phyloP scores from a whole-genome alignment of 164 flowering plant species.

The Stephania cephalantha region DNA sequence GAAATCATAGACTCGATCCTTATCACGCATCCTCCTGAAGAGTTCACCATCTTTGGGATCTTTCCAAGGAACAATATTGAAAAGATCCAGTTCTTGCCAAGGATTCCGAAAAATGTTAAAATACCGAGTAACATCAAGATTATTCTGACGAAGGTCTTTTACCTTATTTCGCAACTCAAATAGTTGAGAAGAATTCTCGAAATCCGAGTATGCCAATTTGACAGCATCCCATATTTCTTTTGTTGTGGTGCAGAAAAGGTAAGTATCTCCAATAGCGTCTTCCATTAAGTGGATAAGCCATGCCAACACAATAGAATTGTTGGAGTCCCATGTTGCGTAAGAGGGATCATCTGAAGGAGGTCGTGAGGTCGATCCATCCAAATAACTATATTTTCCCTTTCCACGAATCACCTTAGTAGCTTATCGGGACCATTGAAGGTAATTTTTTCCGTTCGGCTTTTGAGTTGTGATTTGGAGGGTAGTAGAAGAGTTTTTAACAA shows the following conservation, averaged over 20 bases:
- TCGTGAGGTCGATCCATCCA: too few relatives aligned
- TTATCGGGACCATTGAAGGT: neutral
- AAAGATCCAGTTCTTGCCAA: neutral
- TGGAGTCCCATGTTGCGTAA: neutral
- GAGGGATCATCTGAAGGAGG: neutral
- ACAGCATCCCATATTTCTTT: constrained; percentile 9
- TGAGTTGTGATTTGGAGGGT: neutral
- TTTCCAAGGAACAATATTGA: neutral
- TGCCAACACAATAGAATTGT: constrained; percentile 11
- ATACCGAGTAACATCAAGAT: neutral
- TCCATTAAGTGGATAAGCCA: constrained; percentile 14
- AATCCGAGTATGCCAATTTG: neutral
- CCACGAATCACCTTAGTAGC: neutral
- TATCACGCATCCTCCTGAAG: neutral
- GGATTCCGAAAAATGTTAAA: neutral
- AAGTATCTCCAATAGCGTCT: constrained; percentile 4
- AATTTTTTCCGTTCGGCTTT: neutral
- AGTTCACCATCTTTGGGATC: neutral
- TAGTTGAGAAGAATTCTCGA: neutral
- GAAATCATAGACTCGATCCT: neutral
- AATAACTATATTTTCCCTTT: neutral
- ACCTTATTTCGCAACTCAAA: neutral
- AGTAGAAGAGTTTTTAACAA: too few relatives aligned
- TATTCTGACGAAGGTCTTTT: too few relatives aligned
- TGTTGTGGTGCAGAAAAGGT: neutral